Evolutionary conservation across 2,329 filamentous ascomycete species (phyloP).

Genomic region (Seiridium unicorne): DNA sequence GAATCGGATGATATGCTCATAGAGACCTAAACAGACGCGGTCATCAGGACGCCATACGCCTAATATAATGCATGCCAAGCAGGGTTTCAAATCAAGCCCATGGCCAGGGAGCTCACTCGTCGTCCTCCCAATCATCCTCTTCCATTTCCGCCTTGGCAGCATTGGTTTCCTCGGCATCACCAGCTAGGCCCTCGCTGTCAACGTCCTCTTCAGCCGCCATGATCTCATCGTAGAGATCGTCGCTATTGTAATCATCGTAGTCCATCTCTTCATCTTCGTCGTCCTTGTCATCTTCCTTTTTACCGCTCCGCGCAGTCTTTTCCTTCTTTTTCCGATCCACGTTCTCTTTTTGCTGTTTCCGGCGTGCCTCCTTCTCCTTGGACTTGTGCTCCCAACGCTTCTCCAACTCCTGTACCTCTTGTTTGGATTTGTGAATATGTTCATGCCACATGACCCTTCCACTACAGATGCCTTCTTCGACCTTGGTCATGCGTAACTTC

Average conservation of each 20-base stretch:
- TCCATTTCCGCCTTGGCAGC: conserved; percentile 50
- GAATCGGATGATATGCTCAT: not conserved
- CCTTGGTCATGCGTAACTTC: conserved; percentile 86
- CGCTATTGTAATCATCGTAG: conserved; percentile 39
- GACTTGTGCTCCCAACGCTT: conserved; percentile 76
- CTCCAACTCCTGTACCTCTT: conserved; percentile 77
- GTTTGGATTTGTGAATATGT: conserved; percentile 79
- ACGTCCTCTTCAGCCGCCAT: conserved; percentile 50
- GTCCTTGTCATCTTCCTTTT: conserved; percentile 33
- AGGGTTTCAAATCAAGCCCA: not conserved
- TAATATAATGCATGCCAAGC: not conserved
- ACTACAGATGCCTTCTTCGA: conserved; percentile 87
- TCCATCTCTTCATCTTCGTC: conserved; percentile 35
- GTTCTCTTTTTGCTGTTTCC: conserved; percentile 83
- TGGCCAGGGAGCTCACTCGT: not conserved
- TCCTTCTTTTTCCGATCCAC: conserved; percentile 79
- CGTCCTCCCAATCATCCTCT: conserved; percentile 35
- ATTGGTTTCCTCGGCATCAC: conserved; percentile 49
- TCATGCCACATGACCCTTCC: conserved; percentile 98
- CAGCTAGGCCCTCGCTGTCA: conserved; percentile 50
- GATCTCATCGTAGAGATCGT: conserved; percentile 28
- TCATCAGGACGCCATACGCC: not conserved
- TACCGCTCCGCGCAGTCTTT: conserved; percentile 40
- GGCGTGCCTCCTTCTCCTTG: conserved; percentile 79
- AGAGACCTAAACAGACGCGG: not conserved